Percentiles rank a stretch among this genome's conserved stretches.
Conservation (phyloP, 345 rosid species). For the thale cress (Arabidopsis thaliana) region DNA sequence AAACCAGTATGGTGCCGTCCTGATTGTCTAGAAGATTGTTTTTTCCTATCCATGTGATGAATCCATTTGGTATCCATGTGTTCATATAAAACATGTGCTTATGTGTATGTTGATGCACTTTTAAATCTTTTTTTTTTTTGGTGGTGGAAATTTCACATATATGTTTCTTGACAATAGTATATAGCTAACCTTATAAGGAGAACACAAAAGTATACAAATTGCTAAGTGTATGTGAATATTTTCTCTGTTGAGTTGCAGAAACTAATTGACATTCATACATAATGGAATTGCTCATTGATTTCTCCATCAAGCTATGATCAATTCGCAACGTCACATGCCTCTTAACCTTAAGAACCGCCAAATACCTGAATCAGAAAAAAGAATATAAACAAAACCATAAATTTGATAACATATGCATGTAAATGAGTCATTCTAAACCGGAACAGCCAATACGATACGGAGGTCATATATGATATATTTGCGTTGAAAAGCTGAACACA, state of each 20-base stretch:
- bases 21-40: background rate
- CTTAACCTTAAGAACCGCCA: conserved; percentile 47
- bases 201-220: background rate
- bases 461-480: background rate
- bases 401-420: background rate
- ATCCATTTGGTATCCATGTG: background rate
- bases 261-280: conserved; percentile 6
- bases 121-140: background rate
- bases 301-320: conserved; percentile 18
- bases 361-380: conserved; percentile 52
- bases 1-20: background rate
- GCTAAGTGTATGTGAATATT: conserved; percentile 2
- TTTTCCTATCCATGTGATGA: background rate
- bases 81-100: background rate
- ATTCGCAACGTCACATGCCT: conserved; percentile 1
- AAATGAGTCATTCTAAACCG: background rate
- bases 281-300: background rate
- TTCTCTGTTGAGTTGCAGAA: conserved; percentile 8
- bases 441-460: background rate
- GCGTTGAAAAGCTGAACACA: background rate
- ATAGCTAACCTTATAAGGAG: background rate
- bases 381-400: background rate
- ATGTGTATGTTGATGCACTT: background rate
- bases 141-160: background rate
- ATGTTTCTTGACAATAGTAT: background rate